These are phyloP conservation scores for Aspergillus bombycis DNA, from an alignment of 2,329 filamentous ascomycete species.

Conservation along the genomic window DNA sequence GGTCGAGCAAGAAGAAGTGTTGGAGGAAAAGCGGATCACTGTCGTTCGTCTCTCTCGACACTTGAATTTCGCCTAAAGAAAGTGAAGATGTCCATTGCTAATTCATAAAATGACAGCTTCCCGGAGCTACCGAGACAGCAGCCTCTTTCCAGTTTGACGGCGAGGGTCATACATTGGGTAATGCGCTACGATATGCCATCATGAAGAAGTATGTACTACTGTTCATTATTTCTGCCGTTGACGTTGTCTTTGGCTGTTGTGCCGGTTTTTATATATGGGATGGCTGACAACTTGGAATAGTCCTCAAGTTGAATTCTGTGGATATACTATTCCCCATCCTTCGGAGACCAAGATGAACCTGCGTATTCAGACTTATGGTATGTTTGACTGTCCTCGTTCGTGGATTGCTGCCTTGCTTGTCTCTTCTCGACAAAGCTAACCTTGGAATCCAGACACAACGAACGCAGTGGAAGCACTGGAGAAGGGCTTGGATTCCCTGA, in stretches of 20 bases:
- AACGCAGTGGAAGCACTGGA: slow-evolving; percentile 83
- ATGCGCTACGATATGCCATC: slow-evolving; percentile 90
- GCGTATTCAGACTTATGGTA: slow-evolving; percentile 95
- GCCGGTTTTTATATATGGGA: background rate
- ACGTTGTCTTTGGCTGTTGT: background rate
- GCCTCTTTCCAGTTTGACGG: slow-evolving; percentile 94
- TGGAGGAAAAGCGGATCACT: slow-evolving; percentile 59
- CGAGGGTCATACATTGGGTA: slow-evolving; percentile 94
- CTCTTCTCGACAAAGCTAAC: background rate
- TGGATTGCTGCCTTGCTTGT: background rate
- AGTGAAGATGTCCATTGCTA: background rate
- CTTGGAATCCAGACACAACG: slow-evolving; percentile 64
- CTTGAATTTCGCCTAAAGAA: background rate
- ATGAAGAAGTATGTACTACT: slow-evolving; percentile 84
- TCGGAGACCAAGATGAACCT: slow-evolving; percentile 97
- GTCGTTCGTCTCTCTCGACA: slow-evolving; percentile 54
- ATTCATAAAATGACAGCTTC: slow-evolving; percentile 61
- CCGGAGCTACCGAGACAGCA: slow-evolving; percentile 79
- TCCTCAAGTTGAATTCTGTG: slow-evolving; percentile 95
- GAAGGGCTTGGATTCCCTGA: slow-evolving; percentile 85
- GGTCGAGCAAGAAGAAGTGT: slow-evolving; percentile 50
- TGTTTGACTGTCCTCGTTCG: slow-evolving; percentile 34
- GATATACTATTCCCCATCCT: slow-evolving; percentile 95
- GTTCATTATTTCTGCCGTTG: slow-evolving; percentile 2
- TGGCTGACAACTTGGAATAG: slow-evolving; percentile 50